Evolutionary conservation across 345 rosid species (phyloP).

Genomic region (Rhodomyrtus tomentosa): DNA sequence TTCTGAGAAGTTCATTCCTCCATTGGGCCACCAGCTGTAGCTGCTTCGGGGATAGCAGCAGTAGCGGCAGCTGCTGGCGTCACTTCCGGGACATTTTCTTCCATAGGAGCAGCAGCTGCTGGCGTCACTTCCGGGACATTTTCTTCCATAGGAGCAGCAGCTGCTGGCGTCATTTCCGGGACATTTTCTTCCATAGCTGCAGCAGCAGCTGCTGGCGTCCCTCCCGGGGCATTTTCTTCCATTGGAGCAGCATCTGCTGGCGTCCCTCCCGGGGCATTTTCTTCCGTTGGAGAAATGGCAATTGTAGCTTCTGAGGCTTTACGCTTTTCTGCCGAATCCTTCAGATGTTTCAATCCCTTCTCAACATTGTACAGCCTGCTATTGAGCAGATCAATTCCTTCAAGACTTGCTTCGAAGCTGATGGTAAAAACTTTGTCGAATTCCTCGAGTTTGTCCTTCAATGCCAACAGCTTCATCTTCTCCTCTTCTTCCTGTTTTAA

Average conservation of each 20-base stretch:
- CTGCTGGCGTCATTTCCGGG: not conserved
- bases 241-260: not conserved
- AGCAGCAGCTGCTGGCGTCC: not conserved
- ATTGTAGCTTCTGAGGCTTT: slow-evolving; percentile 10
- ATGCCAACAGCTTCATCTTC: slow-evolving; percentile 15
- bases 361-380: slow-evolving; percentile 24
- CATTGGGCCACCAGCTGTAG: not conserved
- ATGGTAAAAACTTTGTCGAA: slow-evolving; percentile 27
- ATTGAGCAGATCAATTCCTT: slow-evolving; percentile 12
- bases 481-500: slow-evolving; percentile 67
- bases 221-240: slow-evolving; percentile 3
- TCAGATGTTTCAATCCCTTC: slow-evolving; percentile 25
- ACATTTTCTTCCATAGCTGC: not conserved
- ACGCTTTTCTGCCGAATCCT: slow-evolving; percentile 19
- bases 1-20: not conserved
- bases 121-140: not conserved
- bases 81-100: not conserved
- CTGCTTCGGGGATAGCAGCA: not conserved
- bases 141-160: no score
- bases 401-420: slow-evolving; percentile 20
- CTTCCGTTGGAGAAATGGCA: slow-evolving; percentile 17
- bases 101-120: not conserved
- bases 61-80: not conserved
- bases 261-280: not conserved
- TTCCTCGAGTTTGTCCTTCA: slow-evolving; percentile 41